Base-by-base conservation (phyloP, 2,329 filamentous ascomycete species). In the Venturia nashicola region DNA sequence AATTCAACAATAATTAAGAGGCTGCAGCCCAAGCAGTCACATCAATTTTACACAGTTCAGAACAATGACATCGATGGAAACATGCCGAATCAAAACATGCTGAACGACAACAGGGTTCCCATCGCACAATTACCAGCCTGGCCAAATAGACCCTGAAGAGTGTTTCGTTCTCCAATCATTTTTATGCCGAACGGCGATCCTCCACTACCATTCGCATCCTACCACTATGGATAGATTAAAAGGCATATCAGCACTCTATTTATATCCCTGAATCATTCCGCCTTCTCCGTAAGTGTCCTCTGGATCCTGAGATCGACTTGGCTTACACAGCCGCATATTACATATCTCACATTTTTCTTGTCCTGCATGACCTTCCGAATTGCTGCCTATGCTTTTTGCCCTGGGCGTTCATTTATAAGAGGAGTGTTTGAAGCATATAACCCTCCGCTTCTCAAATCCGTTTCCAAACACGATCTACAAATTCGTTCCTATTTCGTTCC, bases 71-170 rank as follows among this genome's bases (percentile, higher is more conserved):
- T n/a, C n/a, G n/a, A 39, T 39, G 6, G 36, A 39, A 39, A 27
- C 27, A 27, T 20, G 43, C 48, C 11, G 32, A 83, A 82, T 34
- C 16, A 34, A 34, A 55, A 18, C 12, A 5, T 55, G 27, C 27
- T 55, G 48, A 34, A 57, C 51, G 32, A 57, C 16, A 36, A 18
- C 51, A 57, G 32, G 51, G 51, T 57, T 34, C 51, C 6, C 12
- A 16, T 55, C 48, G 23, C 12, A 9, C 51, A 12, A 55, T 36
- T 34, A 20, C 51, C 11, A 36, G 20, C 51, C 51, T 36, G 51
- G 51, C 18, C 11, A 14, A 36, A 57, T 36, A n/a, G 16, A 57
- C 51, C 51, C 20, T 57, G 32, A 57, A 57, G 1, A n/a, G 8
- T 34, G n/a, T n/a, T 36, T 18, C 11, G 7, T 20, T 34, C 27